phyloP scores from a whole-genome alignment of 2,329 filamentous ascomycete species.

The Anthostomella pinea region DNA sequence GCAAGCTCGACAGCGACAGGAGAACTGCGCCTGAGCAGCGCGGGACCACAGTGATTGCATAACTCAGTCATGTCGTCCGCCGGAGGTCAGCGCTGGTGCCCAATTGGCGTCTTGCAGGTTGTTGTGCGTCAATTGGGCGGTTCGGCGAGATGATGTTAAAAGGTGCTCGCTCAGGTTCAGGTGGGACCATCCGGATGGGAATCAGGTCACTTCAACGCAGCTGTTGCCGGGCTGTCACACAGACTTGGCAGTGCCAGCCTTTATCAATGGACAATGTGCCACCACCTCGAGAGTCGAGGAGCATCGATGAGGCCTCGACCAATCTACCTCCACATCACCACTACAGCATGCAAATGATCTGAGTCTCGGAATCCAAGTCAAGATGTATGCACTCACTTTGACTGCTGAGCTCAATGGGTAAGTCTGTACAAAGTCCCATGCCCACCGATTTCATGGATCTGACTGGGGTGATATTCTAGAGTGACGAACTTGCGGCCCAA shows the following conservation, averaged over 20 bases:
- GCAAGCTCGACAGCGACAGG: constrained; percentile 63
- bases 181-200: neutral
- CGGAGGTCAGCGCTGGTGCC: constrained; percentile 6
- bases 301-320: too few relatives aligned
- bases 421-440: constrained; percentile 15
- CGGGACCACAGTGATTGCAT: constrained; percentile 71
- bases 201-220: neutral
- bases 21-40: constrained; percentile 57
- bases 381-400: constrained; percentile 64
- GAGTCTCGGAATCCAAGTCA: constrained; percentile 11
- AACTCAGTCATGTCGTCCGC: constrained; percentile 33
- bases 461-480: constrained; percentile 46
- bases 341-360: constrained; percentile 1
- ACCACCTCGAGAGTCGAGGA: too few relatives aligned
- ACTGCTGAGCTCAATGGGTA: constrained; percentile 71
- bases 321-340: too few relatives aligned
- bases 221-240: neutral
- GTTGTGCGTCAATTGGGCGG: too few relatives aligned
- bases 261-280: too few relatives aligned
- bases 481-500: constrained; percentile 85
- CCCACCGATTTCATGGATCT: neutral
- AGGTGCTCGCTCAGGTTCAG: neutral
- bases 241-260: neutral
- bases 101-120: too few relatives aligned
- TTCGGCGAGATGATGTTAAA: too few relatives aligned